These are phyloP conservation scores for Daldinia decipiens DNA, from an alignment of 495 filamentous ascomycete species.

Conservation along the genomic window DNA sequence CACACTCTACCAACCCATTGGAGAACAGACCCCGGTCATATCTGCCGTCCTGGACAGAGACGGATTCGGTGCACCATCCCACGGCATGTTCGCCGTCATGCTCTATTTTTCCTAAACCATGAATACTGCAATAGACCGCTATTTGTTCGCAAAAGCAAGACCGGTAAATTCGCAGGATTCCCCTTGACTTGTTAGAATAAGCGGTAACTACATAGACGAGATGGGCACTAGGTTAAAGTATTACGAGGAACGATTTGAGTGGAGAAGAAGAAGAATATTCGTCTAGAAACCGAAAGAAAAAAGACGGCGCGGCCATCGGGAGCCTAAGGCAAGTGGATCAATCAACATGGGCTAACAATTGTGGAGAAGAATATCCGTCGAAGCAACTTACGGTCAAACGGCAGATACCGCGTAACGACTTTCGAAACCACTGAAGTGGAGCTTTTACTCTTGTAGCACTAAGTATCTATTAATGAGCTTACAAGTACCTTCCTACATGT, in stretches of 20 bases:
- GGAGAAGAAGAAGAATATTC: constrained; percentile 23
- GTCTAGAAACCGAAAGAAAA: constrained; percentile 39
- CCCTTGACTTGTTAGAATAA: background rate
- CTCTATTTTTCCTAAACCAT: constrained; percentile 5
- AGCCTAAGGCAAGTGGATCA: constrained; percentile 37
- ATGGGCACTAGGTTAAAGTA: background rate
- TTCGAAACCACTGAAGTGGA: constrained; percentile 24
- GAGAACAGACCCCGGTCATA: constrained; percentile 10
- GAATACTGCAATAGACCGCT: constrained; percentile 21
- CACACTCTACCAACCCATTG: constrained; percentile 14
- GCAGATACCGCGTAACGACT: constrained; percentile 32
- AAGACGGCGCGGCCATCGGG: constrained; percentile 24
- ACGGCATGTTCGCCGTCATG: constrained; percentile 4
- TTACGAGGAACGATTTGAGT: constrained; percentile 10
- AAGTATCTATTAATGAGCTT: constrained; percentile 17
- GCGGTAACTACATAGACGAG: background rate
- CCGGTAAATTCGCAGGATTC: background rate
- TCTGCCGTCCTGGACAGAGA: constrained; percentile 25
- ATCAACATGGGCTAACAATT: constrained; percentile 10
- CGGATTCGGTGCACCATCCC: constrained; percentile 24
- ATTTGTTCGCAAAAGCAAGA: constrained; percentile 3
- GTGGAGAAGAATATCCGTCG: constrained; percentile 41
- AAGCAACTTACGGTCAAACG: constrained; percentile 41
- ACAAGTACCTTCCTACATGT: constrained; percentile 25
- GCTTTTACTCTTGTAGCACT: constrained; percentile 23